Conservation (phyloP, 768 basidiomycete species). For the Hygrophorus russula region DNA sequence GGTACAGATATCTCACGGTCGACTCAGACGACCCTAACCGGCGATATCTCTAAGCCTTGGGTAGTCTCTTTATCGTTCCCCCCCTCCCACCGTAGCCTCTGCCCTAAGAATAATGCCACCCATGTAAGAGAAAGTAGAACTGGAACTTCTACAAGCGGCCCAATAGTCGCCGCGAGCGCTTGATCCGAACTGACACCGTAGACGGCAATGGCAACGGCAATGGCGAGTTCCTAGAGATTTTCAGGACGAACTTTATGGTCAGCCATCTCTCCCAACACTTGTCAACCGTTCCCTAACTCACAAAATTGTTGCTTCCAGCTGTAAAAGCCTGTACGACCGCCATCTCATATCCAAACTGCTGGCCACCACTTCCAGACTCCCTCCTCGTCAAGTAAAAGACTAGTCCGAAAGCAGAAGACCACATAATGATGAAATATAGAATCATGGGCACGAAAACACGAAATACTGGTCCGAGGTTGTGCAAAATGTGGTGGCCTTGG, state of each 20-base stretch:
- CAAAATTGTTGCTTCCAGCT: slow-evolving; percentile 70
- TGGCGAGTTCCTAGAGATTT: slow-evolving; percentile 57
- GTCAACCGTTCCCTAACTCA: slow-evolving; percentile 18
- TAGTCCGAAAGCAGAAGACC: slow-evolving; percentile 48
- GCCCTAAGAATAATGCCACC: slow-evolving; percentile 4
- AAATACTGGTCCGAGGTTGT: slow-evolving; percentile 68
- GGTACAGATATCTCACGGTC: too few species aligned
- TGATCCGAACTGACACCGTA: slow-evolving; percentile 73
- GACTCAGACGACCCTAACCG: too few species aligned
- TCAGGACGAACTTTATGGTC: background rate
- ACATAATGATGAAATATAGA: slow-evolving; percentile 72
- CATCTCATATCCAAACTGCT: slow-evolving; percentile 47
- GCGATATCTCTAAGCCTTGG: too few species aligned
- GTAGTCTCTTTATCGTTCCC: background rate
- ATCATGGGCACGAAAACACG: slow-evolving; percentile 73
- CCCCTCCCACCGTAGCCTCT: slow-evolving; percentile 3
- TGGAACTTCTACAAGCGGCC: slow-evolving; percentile 61
- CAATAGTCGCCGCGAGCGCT: slow-evolving; percentile 73
- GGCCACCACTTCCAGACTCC: slow-evolving; percentile 10
- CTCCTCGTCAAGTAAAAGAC: slow-evolving; percentile 36
- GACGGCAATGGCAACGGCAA: slow-evolving; percentile 69
- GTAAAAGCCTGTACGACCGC: slow-evolving; percentile 75
- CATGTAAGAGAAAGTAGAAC: slow-evolving; percentile 6
- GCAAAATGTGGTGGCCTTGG: slow-evolving; percentile 56
- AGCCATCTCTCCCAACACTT: background rate